phyloP scores from a whole-genome alignment of 768 basidiomycete genomes.

The Dacryopinax spathularia region DNA sequence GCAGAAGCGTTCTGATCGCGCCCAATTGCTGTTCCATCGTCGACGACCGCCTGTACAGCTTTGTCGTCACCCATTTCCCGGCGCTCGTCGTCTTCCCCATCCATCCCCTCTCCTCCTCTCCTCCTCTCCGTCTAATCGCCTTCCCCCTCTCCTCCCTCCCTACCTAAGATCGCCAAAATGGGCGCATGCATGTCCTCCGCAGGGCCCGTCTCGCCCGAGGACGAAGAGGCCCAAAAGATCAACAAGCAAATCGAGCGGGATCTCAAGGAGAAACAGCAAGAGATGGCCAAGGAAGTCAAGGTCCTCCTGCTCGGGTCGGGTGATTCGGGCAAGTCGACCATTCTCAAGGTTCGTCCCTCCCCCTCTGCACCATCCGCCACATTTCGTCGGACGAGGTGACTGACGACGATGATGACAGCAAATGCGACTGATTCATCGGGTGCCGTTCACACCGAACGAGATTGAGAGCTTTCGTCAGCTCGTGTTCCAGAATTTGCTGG shows the following conservation, averaged over 20 bases:
- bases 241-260: constrained; percentile 51
- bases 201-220: constrained; percentile 47
- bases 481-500: constrained; percentile 81
- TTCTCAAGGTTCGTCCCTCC: constrained; percentile 67
- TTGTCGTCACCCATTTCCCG: neutral
- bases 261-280: constrained; percentile 64
- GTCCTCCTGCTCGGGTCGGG: constrained; percentile 84
- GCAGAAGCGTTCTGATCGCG: no score
- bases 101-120: neutral
- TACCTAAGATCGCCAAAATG: constrained; percentile 30
- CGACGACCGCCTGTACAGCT: neutral
- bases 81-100: neutral
- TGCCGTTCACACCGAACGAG: constrained; percentile 70
- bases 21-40: neutral
- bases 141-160: neutral
- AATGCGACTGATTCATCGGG: constrained; percentile 89
- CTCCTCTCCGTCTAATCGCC: neutral
- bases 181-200: constrained; percentile 66
- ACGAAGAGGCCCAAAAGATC: constrained; percentile 19
- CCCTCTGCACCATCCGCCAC: no score
- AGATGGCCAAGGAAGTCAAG: constrained; percentile 42
- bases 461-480: constrained; percentile 82
- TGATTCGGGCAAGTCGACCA: constrained; percentile 84
- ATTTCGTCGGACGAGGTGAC: neutral
- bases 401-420: constrained; percentile 37